A percentile compares a stretch with the other conserved stretches of the same genome.
These are phyloP conservation scores for Schrenkiella parvula DNA, from an alignment of 345 rosid species.

Conservation along the genomic window DNA sequence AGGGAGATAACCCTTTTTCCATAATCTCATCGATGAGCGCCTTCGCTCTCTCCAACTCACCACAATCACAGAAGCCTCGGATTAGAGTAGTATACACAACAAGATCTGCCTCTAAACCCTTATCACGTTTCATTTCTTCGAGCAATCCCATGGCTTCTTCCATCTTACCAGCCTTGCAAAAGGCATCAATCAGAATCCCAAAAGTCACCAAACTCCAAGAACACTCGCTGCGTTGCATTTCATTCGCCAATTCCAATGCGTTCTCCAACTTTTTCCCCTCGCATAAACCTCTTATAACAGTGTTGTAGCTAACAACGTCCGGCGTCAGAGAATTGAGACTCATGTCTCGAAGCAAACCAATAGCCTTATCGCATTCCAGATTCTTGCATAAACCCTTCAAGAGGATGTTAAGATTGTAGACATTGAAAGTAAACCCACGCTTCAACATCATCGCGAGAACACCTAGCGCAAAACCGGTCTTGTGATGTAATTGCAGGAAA, in stretches of 20 bases:
- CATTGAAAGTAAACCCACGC: slow-evolving; percentile 49
- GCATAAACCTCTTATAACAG: slow-evolving; percentile 49
- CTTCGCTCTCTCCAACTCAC: slow-evolving; percentile 37
- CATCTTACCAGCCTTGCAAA: slow-evolving; percentile 50
- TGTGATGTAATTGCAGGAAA: slow-evolving; percentile 35
- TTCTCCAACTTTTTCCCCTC: slow-evolving; percentile 37
- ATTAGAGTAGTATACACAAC: slow-evolving; percentile 36
- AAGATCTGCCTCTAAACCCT: slow-evolving; percentile 46
- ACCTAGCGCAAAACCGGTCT: slow-evolving; percentile 38
- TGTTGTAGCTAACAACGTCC: slow-evolving; percentile 47
- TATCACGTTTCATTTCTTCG: slow-evolving; percentile 40
- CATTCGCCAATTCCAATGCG: slow-evolving; percentile 38
- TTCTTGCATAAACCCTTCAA: slow-evolving; percentile 56
- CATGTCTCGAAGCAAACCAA: slow-evolving; percentile 43
- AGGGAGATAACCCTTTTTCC: slow-evolving; percentile 40
- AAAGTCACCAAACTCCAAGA: slow-evolving; percentile 42
- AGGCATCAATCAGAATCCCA: slow-evolving; percentile 50
- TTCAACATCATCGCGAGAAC: slow-evolving; percentile 49
- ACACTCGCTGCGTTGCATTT: slow-evolving; percentile 43
- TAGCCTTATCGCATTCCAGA: slow-evolving; percentile 31
- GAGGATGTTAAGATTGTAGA: slow-evolving; percentile 43
- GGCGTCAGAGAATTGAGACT: slow-evolving; percentile 33
- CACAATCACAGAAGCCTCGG: slow-evolving; percentile 34
- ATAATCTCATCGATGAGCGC: slow-evolving; percentile 49
- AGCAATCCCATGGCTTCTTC: slow-evolving; percentile 44